Evolutionary conservation across 192 early-diverging fungal species (phyloP).

Genomic region (Coemansia sp.): DNA sequence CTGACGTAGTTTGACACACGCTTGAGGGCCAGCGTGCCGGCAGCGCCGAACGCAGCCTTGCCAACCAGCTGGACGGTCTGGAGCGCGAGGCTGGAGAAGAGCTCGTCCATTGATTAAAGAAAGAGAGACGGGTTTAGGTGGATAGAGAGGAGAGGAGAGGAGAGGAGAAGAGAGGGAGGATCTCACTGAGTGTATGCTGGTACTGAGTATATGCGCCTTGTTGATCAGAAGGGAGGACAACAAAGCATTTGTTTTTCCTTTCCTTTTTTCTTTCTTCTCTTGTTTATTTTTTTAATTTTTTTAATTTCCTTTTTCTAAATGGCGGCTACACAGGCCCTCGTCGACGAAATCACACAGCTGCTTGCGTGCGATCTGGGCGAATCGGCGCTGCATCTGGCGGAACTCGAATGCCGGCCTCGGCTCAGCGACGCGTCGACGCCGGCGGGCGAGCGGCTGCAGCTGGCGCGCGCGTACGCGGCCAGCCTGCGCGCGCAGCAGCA

Average conservation of each 20-base stretch:
- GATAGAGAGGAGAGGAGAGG: not conserved
- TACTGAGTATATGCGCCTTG: no score
- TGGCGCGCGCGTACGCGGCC: conserved; percentile 17
- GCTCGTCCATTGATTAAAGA: conserved; percentile 58
- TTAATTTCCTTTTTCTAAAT: not conserved
- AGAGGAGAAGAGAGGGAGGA: not conserved
- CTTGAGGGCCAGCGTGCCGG: conserved; percentile 53
- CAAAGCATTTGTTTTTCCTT: no score
- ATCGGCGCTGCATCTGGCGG: conserved; percentile 43
- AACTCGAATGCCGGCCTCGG: conserved; percentile 41
- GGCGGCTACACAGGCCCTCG: conserved; percentile 15
- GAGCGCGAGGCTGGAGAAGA: conserved; percentile 65
- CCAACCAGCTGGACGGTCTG: conserved; percentile 65
- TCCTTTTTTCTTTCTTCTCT: not conserved
- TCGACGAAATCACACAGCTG: conserved; percentile 39
- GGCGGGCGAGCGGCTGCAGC: conserved; percentile 17
- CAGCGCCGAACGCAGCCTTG: conserved; percentile 62
- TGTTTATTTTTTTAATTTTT: not conserved
- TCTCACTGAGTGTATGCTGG: not conserved
- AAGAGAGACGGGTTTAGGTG: conserved; percentile 3
- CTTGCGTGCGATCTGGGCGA: conserved; percentile 46
- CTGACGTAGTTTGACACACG: conserved; percentile 54
- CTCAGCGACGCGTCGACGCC: conserved; percentile 5
- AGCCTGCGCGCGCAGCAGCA: conserved; percentile 22
- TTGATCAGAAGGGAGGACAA: no score